Evolutionary conservation across 176 grass and related monocot genomes (phyloP), one percentile per base, ranked within the genome.

Genomic region (Bromus sterilis): DNA sequence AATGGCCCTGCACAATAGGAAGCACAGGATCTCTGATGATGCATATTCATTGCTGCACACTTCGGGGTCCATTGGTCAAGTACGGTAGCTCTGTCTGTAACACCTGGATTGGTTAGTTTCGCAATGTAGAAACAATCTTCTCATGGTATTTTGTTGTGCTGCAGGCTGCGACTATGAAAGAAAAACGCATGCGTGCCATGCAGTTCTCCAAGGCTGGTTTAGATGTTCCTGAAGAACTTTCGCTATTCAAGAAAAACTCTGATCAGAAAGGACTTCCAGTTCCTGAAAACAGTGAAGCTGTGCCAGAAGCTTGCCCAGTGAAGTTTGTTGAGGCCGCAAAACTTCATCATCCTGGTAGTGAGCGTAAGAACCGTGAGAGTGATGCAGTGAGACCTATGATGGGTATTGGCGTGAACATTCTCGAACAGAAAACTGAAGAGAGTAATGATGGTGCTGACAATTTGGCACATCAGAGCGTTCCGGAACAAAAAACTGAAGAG

Each of bases 41-140:
- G 88, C 75, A 58, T 78, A 86, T 80, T 90, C 91, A 16, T 72
- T 98, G 84, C 82, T 98, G 23, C 91, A 84, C 86, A 87, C 96
- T 86, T 93, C 96, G 31, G 93, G 93, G 56, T 95, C 89, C 82
- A 98, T 98, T 56, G 96, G 96, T 68, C 75, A 91, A 74, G 96
- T 98, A 91, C 76, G 66, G 28, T 48, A 34, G 66, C 43, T 76
- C 31, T 58, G 59, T 33, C 31, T 65, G 16, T 31, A 60, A 18
- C 29, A 5, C 31, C 74, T 44, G 31, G 0, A 60, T 79, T 56
- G 39, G 21, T 79, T 89, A 13, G 63, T 69, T 67, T 78, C 3
- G 61, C 21, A 35, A 24, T 71, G 66, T 34, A 64, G 26, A 67
- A 9, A 29, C 71, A 32, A 40, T 82, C 35, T 25, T 6, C 44